These are phyloP conservation scores for Ogataea glucozyma DNA, from an alignment of 805 yeast genomes.

Conservation along the genomic window DNA sequence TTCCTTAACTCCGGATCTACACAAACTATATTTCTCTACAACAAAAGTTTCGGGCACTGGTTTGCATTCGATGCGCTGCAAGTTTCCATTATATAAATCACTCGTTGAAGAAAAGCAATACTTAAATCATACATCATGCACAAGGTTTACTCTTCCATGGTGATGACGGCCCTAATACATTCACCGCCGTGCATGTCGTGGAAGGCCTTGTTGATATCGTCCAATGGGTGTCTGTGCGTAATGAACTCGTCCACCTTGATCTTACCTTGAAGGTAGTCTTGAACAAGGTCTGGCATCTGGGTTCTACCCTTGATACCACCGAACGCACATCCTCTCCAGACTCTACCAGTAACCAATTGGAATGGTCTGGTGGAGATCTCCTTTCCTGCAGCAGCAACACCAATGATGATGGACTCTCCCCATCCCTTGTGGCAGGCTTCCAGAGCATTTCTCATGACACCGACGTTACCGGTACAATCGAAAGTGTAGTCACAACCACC, in stretches of 20 bases:
- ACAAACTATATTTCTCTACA: neutral
- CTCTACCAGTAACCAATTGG: slow-evolving; percentile 98
- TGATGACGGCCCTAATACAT: slow-evolving; percentile 85
- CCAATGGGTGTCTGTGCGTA: slow-evolving; percentile 82
- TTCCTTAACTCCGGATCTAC: neutral
- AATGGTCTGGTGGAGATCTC: slow-evolving; percentile 97
- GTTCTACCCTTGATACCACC: slow-evolving; percentile 99
- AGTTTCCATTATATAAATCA: neutral
- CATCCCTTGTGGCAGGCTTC: slow-evolving; percentile 99
- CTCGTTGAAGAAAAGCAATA: neutral
- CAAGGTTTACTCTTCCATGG: slow-evolving; percentile 29
- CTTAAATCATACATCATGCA: too few species aligned
- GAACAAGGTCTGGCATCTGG: slow-evolving; percentile 88
- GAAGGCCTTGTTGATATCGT: slow-evolving; percentile 82
- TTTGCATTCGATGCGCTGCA: neutral
- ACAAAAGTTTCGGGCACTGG: too few species aligned
- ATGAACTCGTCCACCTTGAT: slow-evolving; percentile 93
- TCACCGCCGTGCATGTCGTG: slow-evolving; percentile 93
- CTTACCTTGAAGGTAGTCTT: slow-evolving; percentile 77
- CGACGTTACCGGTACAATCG: slow-evolving; percentile 96
- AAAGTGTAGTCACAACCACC: slow-evolving; percentile 97
- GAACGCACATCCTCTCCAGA: slow-evolving; percentile 99
- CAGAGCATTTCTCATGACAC: slow-evolving; percentile 93
- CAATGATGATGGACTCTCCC: slow-evolving; percentile 94
- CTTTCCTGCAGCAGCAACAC: slow-evolving; percentile 98